Base-by-base conservation (phyloP, 192 early-diverging fungal species). In the Gryganskiella cystojenkinii region DNA sequence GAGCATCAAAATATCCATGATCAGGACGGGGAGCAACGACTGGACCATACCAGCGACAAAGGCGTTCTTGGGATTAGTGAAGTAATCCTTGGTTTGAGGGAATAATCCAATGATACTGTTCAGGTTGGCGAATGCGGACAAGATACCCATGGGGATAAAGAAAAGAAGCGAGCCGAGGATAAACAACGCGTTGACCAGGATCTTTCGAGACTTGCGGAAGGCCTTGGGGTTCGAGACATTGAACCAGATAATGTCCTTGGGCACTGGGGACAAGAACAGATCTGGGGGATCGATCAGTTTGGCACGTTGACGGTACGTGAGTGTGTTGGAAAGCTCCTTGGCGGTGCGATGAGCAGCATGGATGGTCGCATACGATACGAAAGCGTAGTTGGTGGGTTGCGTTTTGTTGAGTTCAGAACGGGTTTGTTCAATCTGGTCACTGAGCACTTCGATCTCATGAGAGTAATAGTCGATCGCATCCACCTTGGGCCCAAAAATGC, bases 181-280 rank as follows among this genome's bases (percentile, higher is more conserved):
- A 24, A 87, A 92, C 0, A 92, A 34, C 11, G 84, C 52, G 4
- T 82, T 75, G 40, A 80, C 80, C 53, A 82, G 40, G 9, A 88
- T 17, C 42, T 56, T 73, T 40, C 80, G 84, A 4, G 80, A 58
- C 53, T 83, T 68, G 55, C 87, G 82, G 25, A 83, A 67, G 40
- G 80, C 61, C 43, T 84, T 84, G 22, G 85, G 81, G 71, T 89
- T 76, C 49, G 87, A 72, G 35, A 87, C 83, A 62, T 94, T 94
- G 52, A 68, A 83, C 92, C 92, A 94, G 61, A 94, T 88, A 33
- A 94, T 86, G 62, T 94, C 91, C 46, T 89, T 90, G 49, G 92
- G 91, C 24, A 84, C 83, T n/a, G 91, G 92, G 15, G 92, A 87
- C 44, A 90, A 71, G 46, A 81, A 62, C 7, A 86, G 44, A 7